Conservation (phyloP, 495 filamentous ascomycete species). For the Geopyxis carbonaria region DNA sequence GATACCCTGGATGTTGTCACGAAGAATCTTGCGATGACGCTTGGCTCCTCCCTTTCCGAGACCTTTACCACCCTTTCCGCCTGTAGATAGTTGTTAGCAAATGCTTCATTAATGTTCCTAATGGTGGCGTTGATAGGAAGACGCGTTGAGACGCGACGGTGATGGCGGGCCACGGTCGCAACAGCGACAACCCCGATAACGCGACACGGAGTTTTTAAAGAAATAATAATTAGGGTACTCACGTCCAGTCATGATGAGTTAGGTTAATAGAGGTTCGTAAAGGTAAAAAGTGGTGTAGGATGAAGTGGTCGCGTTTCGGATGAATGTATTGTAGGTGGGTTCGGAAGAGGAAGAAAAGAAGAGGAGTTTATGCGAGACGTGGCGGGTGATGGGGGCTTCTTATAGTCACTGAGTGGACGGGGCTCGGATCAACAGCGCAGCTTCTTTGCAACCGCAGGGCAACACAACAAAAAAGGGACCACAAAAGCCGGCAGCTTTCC, state of each 20-base stretch:
- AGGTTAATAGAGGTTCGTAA: constrained; percentile 27
- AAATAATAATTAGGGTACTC: constrained; percentile 33
- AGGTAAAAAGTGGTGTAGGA: constrained; percentile 18
- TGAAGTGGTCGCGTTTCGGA: constrained; percentile 17
- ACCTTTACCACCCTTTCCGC: constrained; percentile 93
- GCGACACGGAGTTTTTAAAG: constrained; percentile 13
- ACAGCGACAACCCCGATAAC: constrained; percentile 9
- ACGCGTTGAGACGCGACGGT: constrained; percentile 24
- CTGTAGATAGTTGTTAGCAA: constrained; percentile 31
- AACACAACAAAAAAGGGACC: constrained; percentile 8
- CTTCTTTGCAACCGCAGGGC: no score
- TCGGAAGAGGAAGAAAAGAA: constrained; percentile 20
- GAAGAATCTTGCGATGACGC: constrained; percentile 94
- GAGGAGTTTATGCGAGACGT: constrained; percentile 18
- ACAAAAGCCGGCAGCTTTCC: constrained; percentile 5
- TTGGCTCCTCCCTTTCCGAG: constrained; percentile 75
- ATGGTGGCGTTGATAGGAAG: constrained; percentile 11
- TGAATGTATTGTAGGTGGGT: constrained; percentile 14
- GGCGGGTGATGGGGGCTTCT: constrained; percentile 2
- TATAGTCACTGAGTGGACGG: constrained; percentile 5
- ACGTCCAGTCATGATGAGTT: constrained; percentile 85
- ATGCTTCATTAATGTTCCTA: constrained; percentile 1
- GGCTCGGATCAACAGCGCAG: constrained; percentile 13
- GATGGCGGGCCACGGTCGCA: no score
- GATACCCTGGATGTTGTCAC: constrained; percentile 58